Percentiles rank a stretch among this genome's conserved stretches.
Conservation (phyloP, 2,329 filamentous ascomycete genomes). For the Didymellaceae sp. region DNA sequence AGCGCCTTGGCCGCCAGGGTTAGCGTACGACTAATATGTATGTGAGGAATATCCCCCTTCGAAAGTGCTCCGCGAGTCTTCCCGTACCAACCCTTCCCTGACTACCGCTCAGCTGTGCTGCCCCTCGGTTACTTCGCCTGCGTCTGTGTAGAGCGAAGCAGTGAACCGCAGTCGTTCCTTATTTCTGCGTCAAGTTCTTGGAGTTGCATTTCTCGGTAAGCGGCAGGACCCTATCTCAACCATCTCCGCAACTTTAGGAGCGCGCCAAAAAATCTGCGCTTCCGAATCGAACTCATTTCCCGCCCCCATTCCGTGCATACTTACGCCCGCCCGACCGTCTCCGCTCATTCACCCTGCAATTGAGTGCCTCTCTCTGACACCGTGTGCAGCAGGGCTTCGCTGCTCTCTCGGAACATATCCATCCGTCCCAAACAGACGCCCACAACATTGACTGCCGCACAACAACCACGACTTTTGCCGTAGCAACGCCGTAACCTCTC, state of each 20-base stretch:
- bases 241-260: conserved; percentile 34
- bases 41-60: conserved; percentile 42
- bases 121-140: conserved; percentile 23
- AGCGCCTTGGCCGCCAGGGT: conserved; percentile 23
- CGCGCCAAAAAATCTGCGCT: conserved; percentile 47
- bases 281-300: conserved; percentile 37
- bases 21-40: conserved; percentile 34
- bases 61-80: conserved; percentile 34
- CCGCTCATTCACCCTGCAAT: conserved; percentile 27
- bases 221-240: conserved; percentile 29
- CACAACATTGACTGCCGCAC: not conserved
- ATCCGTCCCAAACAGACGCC: not conserved
- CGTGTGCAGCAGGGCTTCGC: conserved; percentile 23
- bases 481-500: conserved; percentile 14
- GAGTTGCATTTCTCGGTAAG: conserved; percentile 41
- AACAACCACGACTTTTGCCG: conserved; percentile 1
- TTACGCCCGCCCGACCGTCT: conserved; percentile 22
- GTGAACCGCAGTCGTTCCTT: conserved; percentile 44
- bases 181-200: conserved; percentile 13
- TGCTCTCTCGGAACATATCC: conserved; percentile 19
- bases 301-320: conserved; percentile 33
- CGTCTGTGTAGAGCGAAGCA: conserved; percentile 34
- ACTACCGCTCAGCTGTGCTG: conserved; percentile 32
- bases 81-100: conserved; percentile 28
- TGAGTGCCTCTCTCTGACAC: conserved; percentile 23